These are phyloP conservation scores for Vanrija sp. DNA, from an alignment of 1,284 basidiomycete genomes.

Conservation along the genomic window DNA sequence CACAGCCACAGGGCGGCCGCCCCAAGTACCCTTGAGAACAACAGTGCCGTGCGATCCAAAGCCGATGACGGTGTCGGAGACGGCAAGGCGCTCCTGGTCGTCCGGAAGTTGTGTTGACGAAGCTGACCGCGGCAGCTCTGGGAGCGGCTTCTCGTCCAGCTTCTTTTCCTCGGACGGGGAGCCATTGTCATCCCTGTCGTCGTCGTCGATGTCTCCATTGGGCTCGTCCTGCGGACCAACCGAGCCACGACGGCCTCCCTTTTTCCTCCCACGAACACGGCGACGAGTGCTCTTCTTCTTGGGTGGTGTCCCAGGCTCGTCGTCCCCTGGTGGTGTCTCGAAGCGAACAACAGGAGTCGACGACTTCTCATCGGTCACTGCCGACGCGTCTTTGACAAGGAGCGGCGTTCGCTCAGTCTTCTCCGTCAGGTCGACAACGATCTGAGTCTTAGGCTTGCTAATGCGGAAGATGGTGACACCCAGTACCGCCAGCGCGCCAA, in stretches of 20 bases:
- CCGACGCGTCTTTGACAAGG: not conserved
- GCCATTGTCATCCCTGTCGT: conserved; percentile 9
- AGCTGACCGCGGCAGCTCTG: conserved; percentile 38
- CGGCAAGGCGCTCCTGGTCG: conserved; percentile 53
- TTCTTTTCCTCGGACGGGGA: conserved; percentile 10
- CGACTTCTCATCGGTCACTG: not conserved
- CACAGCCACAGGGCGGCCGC: conserved; percentile 93
- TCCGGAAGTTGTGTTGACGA: conserved; percentile 30
- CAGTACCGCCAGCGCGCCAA: no score
- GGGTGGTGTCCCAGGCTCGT: conserved; percentile 6
- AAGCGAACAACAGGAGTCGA: conserved; percentile 14
- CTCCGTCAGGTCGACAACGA: no score
- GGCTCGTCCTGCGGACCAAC: conserved; percentile 54
- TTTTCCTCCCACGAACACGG: conserved; percentile 36
- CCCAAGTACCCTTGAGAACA: conserved; percentile 87
- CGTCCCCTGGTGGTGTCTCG: conserved; percentile 9
- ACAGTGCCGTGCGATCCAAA: conserved; percentile 96
- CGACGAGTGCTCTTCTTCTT: conserved; percentile 37
- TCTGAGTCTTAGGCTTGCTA: no score
- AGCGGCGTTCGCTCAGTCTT: no score
- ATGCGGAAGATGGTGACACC: no score
- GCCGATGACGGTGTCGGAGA: conserved; percentile 76
- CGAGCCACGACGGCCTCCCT: conserved; percentile 23
- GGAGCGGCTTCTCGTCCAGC: conserved; percentile 32
- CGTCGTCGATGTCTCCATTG: conserved; percentile 47